Base-by-base conservation (phyloP, 2,329 filamentous ascomycete species). In the Beauveria pseudobassiana region DNA sequence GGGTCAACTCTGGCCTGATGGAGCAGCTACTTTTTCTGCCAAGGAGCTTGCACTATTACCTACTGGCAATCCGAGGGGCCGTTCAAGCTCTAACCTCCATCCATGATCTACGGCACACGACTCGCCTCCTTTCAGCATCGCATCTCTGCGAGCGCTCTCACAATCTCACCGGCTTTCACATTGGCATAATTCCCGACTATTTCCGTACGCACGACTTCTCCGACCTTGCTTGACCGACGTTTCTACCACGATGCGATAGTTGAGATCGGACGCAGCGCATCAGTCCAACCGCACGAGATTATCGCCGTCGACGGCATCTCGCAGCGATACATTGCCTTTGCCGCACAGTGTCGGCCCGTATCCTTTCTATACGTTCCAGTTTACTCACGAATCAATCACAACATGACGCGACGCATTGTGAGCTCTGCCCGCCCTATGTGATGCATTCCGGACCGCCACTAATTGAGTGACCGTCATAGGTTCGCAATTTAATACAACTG, bases 401-500 rank as follows among this genome's bases (percentile, higher is more conserved):
- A 62, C 6, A 66, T 67, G 65, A 67, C 66, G 58, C 64, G 66
- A 61, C 66, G 66, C 20, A 63, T 63, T 12, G 62, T 63, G 46
- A 59, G 62, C 20, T 20, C 8, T 20, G 7, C 20, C 18, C 22
- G 45, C 26, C 45, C n/a, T 40, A 26, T 53, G 28, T 28, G 30
- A 40, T 14, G 12, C 38, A 34, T 22, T n/a, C 24, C n/a, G 5
- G 8, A 18, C 24, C 14, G 26, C 40, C 48, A 58, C 65, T 65
- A 34, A 69, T 62, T 34, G 10, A 48, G 42, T 26, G 51, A 24
- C 20, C 46, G 14, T 34, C 3, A 55, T 63, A 86, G 83, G 80
- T 85, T 67, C 82, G 83, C 68, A 91, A 91, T 65, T 84, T 88
- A 70, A 80, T 89, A 72, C 91, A 97, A 82, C 85, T 95, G 71